Evolutionary conservation across 1,284 basidiomycete species (phyloP), one percentile per base, ranked within the genome.

Genomic region (Cryptococcus sp.): DNA sequence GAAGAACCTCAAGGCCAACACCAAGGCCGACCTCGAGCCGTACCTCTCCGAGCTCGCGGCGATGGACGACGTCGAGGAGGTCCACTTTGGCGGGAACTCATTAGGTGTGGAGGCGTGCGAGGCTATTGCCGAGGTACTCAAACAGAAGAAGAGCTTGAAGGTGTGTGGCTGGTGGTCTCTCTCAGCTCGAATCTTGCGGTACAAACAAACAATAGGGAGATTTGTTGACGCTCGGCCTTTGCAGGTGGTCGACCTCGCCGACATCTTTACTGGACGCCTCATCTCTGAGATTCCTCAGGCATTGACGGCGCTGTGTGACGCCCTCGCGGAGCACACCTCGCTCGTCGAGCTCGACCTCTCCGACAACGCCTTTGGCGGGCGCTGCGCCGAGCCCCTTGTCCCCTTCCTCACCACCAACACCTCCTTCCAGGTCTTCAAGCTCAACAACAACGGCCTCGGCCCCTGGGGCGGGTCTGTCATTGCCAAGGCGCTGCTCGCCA

Each of bases 371-470:
- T 98, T 98, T 65, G 95, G 95, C 38, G 93, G 92, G 35, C 87
- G 95, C 67, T 94, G 90, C 42, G 92, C 95, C 16, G 91, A 96
- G 69, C 91, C 94, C 45, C 89, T 98, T 79, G 91, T 94, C 48
- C 86, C 88, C 46, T 89, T 96, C 80, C 84, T 96, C 66, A 84
- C 83, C 52, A 80, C 85, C 67, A 95, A 91, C 75, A 86, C 84
- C 52, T 82, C 82, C 61, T 84, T 93, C 78, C 84, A 87, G 69
- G 82, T 91, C 56, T 85, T 98, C 72, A 89, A 87, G 70, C 84
- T 98, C 62, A 96, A 91, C 79, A 98, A 98, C 81, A 98, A 98
- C 77, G 95, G 95, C 35, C 84, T 98, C 36, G 96, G 96, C n/a
- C 88, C 91, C 23, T 85, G 84, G 11, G 96, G 94, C 24, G 96